Base-by-base conservation (phyloP, 2,329 filamentous ascomycete genomes). In the Cladosporium phlei region DNA sequence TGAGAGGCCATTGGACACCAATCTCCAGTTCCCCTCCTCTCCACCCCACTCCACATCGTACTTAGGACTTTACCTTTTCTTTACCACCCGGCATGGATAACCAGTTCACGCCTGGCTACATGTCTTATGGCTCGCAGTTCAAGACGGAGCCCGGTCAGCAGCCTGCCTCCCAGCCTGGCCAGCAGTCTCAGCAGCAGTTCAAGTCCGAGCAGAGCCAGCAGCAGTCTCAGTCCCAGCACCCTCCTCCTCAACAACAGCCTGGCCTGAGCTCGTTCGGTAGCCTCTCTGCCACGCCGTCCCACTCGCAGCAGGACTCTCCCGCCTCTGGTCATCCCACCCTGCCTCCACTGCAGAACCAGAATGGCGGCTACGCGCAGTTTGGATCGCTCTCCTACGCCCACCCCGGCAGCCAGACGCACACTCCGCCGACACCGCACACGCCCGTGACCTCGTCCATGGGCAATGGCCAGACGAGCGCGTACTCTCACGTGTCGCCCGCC, bases 281-380 rank as follows among this genome's bases (percentile, higher is more conserved):
- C 38, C 52, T 60, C 25, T 56, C 56, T 19, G 52, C 50, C 54
- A 60, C 42, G 55, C 45, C 45, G 2, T n/a, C 14, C 22, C 45
- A 58, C 37, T 43, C 42, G 9, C 55, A 57, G 27, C 52, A 49
- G 22, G 49, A 49, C 48, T 24, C 51, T 45, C 25, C 46, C 48
- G 42, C 42, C 4, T 45, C 42, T 12, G 32, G 57, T 55, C 59
- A 59, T 51, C 54, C 59, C 14, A 66, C 62, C 9, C 54, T 66
- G n/a, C 63, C 63, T 19, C 63, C 63, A 19, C 52, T 66, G 35
- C 62, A 66, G 49, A 54, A 52, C 32, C 56, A 58, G 46, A 62
- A 62, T 61, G 60, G 59, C 44, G 60, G 53, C 53, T 57, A 51
- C 45, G 53, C 54, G 24, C 59, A 61, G 42, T 63, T 65, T 37